Evolutionary conservation across 371 early-diverging fungal species (phyloP).

Genomic region (Circinella umbellata): DNA sequence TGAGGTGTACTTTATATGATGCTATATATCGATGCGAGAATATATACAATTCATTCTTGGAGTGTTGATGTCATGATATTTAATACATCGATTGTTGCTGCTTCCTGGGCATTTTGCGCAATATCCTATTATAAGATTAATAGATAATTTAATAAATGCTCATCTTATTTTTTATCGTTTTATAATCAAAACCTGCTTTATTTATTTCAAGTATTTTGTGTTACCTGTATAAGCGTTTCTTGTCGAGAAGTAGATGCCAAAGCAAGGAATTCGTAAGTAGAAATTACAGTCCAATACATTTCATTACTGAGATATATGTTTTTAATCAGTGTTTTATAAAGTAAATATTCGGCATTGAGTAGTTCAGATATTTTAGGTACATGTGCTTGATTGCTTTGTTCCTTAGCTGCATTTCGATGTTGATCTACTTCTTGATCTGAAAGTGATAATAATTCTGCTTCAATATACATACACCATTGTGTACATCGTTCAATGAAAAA

Average conservation of each 20-base stretch:
- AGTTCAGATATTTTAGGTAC: slow-evolving; percentile 22
- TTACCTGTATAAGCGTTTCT: not conserved
- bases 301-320: slow-evolving; percentile 28
- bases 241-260: not conserved
- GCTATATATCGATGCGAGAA: too few relatives aligned
- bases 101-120: not conserved
- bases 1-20: too few relatives aligned
- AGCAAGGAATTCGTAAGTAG: slow-evolving; percentile 30
- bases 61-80: slow-evolving; percentile 3
- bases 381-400: slow-evolving; percentile 1
- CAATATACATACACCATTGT: slow-evolving; percentile 39
- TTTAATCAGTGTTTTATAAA: slow-evolving; percentile 31
- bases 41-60: not conserved
- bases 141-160: too few relatives aligned
- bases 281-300: slow-evolving; percentile 30
- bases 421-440: slow-evolving; percentile 11
- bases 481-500: slow-evolving; percentile 29
- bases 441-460: slow-evolving; percentile 33
- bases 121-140: slow-evolving; percentile 1
- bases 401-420: slow-evolving; percentile 14
- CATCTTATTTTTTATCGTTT: too few relatives aligned
- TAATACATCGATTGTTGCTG: slow-evolving; percentile 12
- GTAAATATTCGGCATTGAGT: slow-evolving; percentile 27
- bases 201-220: not conserved
- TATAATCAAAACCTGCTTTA: not conserved